These are phyloP conservation scores for Caloboletus inedulis DNA, from an alignment of 1,284 basidiomycete species.

Conservation along the genomic window DNA sequence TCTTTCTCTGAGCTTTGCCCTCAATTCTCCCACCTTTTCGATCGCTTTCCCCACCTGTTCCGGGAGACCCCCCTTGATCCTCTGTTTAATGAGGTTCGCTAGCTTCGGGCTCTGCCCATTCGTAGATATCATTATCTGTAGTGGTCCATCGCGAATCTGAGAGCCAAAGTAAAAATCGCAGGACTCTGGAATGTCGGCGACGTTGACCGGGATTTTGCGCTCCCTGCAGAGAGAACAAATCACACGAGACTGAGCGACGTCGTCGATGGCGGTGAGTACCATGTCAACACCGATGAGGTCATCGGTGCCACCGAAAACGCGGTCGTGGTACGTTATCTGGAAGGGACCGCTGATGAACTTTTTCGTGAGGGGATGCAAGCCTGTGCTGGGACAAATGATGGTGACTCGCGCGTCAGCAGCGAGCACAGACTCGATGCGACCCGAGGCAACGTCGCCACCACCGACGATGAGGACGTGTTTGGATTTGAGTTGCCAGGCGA, in stretches of 20 bases:
- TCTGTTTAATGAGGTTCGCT: slow-evolving; percentile 77
- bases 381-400: slow-evolving; percentile 57
- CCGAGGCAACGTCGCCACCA: slow-evolving; percentile 83
- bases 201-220: slow-evolving; percentile 84
- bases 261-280: slow-evolving; percentile 94
- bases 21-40: slow-evolving; percentile 71
- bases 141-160: slow-evolving; percentile 84
- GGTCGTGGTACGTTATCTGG: slow-evolving; percentile 70
- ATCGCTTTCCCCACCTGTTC: slow-evolving; percentile 78
- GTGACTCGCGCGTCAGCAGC: slow-evolving; percentile 59
- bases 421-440: slow-evolving; percentile 72
- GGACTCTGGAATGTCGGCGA: slow-evolving; percentile 91
- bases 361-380: slow-evolving; percentile 60
- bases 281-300: slow-evolving; percentile 75
- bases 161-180: slow-evolving; percentile 99
- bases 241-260: slow-evolving; percentile 64
- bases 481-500: slow-evolving; percentile 85
- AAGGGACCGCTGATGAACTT: slow-evolving; percentile 49
- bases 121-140: slow-evolving; percentile 96
- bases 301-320: slow-evolving; percentile 55
- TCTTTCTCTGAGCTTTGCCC: slow-evolving; percentile 64
- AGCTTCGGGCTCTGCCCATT: slow-evolving; percentile 92
- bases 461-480: slow-evolving; percentile 84
- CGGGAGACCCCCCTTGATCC: slow-evolving; percentile 70
- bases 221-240: slow-evolving; percentile 75